Conservation (phyloP, 2,329 filamentous ascomycete genomes). For the Acephala macrosclerotiorum region DNA sequence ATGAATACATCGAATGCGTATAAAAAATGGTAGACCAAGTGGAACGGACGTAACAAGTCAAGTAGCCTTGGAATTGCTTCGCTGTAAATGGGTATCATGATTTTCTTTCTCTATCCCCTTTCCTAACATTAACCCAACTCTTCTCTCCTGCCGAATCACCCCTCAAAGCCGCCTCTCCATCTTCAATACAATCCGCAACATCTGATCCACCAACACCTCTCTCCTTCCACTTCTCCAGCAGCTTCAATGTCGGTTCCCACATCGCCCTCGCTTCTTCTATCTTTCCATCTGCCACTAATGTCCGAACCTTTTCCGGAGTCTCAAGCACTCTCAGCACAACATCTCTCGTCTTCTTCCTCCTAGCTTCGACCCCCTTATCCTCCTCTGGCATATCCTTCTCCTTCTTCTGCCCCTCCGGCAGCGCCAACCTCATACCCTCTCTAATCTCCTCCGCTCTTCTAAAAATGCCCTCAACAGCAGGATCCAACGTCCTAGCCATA, state of each 20-base stretch:
- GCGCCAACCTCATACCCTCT: slow-evolving; percentile 36
- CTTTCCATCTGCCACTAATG: slow-evolving; percentile 65
- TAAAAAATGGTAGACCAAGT: neutral
- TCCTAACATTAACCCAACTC: slow-evolving; percentile 64
- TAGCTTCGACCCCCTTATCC: slow-evolving; percentile 11
- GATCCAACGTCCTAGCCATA: slow-evolving; percentile 74
- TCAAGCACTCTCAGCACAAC: slow-evolving; percentile 38
- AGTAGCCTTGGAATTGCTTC: neutral
- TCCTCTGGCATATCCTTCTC: slow-evolving; percentile 1
- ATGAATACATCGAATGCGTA: neutral
- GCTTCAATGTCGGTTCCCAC: slow-evolving; percentile 35
- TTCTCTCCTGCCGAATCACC: slow-evolving; percentile 53
- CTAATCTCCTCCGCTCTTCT: slow-evolving; percentile 43
- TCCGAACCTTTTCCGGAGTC: slow-evolving; percentile 55
- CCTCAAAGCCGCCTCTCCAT: slow-evolving; percentile 43
- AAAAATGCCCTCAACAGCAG: slow-evolving; percentile 79
- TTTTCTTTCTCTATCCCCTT: slow-evolving; percentile 55
- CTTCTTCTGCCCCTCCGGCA: slow-evolving; percentile 21
- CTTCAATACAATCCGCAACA: slow-evolving; percentile 44
- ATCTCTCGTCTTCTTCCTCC: slow-evolving; percentile 27
- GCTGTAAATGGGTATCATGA: slow-evolving; percentile 22
- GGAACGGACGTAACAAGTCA: neutral
- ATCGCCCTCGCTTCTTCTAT: slow-evolving; percentile 66
- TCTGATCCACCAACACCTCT: slow-evolving; percentile 44
- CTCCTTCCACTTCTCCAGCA: slow-evolving; percentile 43